Percentiles rank a stretch among this genome's conserved stretches.
Conservation (phyloP, 2,329 filamentous ascomycete species). For the Sporothrix dimorphospora region DNA sequence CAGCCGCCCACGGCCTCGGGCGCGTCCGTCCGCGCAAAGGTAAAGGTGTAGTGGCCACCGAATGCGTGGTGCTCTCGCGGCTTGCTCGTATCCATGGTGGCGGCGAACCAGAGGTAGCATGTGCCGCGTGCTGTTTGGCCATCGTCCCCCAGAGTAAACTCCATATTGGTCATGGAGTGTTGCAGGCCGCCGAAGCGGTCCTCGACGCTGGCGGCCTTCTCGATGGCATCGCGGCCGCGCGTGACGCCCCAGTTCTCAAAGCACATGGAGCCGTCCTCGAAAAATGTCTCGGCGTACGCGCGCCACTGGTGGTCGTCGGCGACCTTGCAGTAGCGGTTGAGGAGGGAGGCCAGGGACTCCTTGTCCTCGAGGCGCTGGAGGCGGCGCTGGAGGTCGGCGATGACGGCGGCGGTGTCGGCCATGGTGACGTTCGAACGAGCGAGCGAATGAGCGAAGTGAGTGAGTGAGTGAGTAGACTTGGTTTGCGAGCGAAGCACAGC, state of each 20-base stretch:
- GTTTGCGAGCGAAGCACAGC: no score
- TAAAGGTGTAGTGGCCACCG: constrained; percentile 3
- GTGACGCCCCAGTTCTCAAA: constrained; percentile 9
- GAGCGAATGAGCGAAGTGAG: no score
- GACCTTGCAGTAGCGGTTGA: constrained; percentile 13
- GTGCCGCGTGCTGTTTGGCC: background rate
- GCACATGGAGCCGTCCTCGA: constrained; percentile 6
- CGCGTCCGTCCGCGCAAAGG: constrained; percentile 3
- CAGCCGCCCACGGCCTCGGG: constrained; percentile 5
- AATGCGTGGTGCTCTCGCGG: constrained; percentile 14
- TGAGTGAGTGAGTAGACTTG: background rate
- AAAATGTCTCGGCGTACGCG: constrained; percentile 1
- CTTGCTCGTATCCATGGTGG: background rate
- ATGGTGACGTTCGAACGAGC: background rate
- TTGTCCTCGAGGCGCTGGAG: constrained; percentile 1
- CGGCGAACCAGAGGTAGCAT: background rate
- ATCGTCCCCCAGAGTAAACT: background rate
- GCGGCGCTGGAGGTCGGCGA: constrained; percentile 14
- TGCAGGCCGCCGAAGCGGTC: constrained; percentile 1
- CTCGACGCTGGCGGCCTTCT: constrained; percentile 1
- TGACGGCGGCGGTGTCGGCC: constrained; percentile 5
- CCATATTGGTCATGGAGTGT: constrained; percentile 9
- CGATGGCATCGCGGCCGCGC: background rate
- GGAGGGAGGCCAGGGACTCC: background rate
- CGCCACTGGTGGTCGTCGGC: constrained; percentile 18